Conservation (phyloP, 75 land plant genomes). For the Cupressus sempervirens region DNA sequence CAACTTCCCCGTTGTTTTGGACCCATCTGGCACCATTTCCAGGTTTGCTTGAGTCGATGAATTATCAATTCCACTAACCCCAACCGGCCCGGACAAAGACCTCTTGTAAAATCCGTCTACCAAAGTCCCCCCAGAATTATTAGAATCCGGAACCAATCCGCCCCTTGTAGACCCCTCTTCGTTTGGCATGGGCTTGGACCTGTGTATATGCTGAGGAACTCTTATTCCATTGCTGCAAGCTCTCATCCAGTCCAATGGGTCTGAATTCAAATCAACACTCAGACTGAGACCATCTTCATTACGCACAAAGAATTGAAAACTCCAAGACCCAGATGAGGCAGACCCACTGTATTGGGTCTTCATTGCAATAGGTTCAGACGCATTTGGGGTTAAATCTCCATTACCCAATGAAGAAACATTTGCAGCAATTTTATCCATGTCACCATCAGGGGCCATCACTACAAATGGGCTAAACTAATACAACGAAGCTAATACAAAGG, state of each 20-base stretch:
- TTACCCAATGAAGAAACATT: background rate
- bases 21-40: background rate
- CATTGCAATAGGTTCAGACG: background rate
- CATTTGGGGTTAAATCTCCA: background rate
- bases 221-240: background rate
- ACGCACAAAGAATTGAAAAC: slow-evolving; percentile 2
- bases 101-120: background rate
- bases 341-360: background rate
- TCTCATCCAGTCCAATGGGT: slow-evolving; percentile 10
- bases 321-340: background rate
- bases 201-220: slow-evolving; percentile 1
- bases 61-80: background rate
- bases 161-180: background rate
- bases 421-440: background rate
- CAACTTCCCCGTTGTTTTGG: background rate
- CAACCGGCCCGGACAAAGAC: background rate
- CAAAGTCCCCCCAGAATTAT: background rate
- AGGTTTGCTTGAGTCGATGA: background rate
- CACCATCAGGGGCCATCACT: background rate
- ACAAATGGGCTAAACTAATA: background rate
- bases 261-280: slow-evolving; percentile 4
- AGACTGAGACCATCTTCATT: slow-evolving; percentile 5
- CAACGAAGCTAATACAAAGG: background rate
- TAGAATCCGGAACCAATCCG: background rate
- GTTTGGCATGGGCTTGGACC: background rate